Percentiles rank a stretch among this genome's conserved stretches.
These are phyloP conservation scores for Zelopaecilomyces penicillatus DNA, from an alignment of 2,329 filamentous ascomycete genomes.

Conservation along the genomic window DNA sequence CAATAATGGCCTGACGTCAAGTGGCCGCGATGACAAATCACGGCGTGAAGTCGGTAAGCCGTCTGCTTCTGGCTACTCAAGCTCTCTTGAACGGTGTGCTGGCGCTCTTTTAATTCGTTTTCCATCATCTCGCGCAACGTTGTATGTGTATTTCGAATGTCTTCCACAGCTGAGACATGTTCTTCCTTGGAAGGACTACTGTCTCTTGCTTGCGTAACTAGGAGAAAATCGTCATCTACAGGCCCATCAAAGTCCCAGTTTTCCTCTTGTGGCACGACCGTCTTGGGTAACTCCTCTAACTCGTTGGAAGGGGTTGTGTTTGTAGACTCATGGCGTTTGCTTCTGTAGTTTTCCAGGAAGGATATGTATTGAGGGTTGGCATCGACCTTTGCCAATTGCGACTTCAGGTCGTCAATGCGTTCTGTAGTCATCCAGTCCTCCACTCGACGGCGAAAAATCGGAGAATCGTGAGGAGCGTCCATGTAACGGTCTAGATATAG, in stretches of 20 bases:
- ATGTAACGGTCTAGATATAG: slow-evolving; percentile 87
- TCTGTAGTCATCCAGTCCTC: slow-evolving; percentile 68
- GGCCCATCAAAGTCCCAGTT: slow-evolving; percentile 31
- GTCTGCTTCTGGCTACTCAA: slow-evolving; percentile 49
- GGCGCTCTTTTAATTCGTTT: slow-evolving; percentile 28
- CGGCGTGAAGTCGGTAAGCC: slow-evolving; percentile 77
- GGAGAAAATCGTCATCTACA: slow-evolving; percentile 27
- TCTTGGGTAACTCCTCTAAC: slow-evolving; percentile 2
- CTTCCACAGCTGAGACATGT: background rate
- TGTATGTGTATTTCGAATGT: slow-evolving; percentile 15
- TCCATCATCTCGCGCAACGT: slow-evolving; percentile 36
- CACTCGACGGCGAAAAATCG: slow-evolving; percentile 55
- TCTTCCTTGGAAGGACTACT: slow-evolving; percentile 4
- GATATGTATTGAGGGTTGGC: slow-evolving; percentile 16
- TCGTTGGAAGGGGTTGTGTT: background rate
- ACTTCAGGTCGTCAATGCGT: slow-evolving; percentile 48
- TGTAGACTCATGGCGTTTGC: slow-evolving; percentile 13
- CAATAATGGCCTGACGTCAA: slow-evolving; percentile 82
- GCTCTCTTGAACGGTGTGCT: slow-evolving; percentile 19
- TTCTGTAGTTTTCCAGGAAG: slow-evolving; percentile 20
- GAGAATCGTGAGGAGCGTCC: slow-evolving; percentile 53
- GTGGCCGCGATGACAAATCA: slow-evolving; percentile 80
- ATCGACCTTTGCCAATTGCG: slow-evolving; percentile 22
- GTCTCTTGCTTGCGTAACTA: slow-evolving; percentile 13
- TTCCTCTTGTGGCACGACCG: slow-evolving; percentile 14